A percentile compares a stretch with the other conserved stretches of the same genome.
Conservation (phyloP, 2,329 filamentous ascomycete genomes). For the Byssothecium circinans region DNA sequence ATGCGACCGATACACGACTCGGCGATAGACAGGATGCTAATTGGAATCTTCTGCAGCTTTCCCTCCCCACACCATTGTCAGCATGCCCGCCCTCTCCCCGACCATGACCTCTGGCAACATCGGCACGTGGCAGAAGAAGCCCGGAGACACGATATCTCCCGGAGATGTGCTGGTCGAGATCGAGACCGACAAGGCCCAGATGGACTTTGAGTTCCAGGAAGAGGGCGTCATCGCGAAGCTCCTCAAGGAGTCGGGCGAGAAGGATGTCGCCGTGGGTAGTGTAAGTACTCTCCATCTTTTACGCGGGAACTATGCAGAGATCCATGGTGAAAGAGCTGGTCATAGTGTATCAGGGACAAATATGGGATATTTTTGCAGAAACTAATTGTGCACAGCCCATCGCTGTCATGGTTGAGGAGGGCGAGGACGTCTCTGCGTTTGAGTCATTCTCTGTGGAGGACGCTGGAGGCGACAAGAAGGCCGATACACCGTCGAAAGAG, state of each 20-base stretch:
- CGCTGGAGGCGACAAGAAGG: constrained; percentile 79
- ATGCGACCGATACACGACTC: neutral
- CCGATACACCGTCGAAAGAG: constrained; percentile 67
- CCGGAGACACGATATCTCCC: constrained; percentile 80
- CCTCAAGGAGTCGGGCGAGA: constrained; percentile 87
- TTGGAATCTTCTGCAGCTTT: constrained; percentile 65
- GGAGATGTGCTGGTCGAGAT: constrained; percentile 97
- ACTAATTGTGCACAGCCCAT: constrained; percentile 70
- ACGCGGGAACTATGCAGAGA: neutral
- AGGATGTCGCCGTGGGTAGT: constrained; percentile 91
- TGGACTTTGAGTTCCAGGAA: constrained; percentile 99
- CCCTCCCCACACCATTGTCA: constrained; percentile 91
- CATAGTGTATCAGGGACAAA: too few species aligned
- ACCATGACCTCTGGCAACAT: constrained; percentile 98
- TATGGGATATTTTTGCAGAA: neutral
- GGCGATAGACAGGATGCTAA: constrained; percentile 32
- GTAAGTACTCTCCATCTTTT: constrained; percentile 56
- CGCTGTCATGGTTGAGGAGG: constrained; percentile 91
- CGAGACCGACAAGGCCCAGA: constrained; percentile 99
- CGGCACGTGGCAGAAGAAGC: constrained; percentile 96
- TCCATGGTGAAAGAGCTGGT: neutral
- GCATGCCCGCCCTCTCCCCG: constrained; percentile 96
- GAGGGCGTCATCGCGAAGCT: constrained; percentile 95
- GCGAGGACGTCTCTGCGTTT: constrained; percentile 82
- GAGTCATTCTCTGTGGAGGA: constrained; percentile 86